Evolutionary conservation across 208 protist species (phyloP).

Genomic region (Porcisia deanei): DNA sequence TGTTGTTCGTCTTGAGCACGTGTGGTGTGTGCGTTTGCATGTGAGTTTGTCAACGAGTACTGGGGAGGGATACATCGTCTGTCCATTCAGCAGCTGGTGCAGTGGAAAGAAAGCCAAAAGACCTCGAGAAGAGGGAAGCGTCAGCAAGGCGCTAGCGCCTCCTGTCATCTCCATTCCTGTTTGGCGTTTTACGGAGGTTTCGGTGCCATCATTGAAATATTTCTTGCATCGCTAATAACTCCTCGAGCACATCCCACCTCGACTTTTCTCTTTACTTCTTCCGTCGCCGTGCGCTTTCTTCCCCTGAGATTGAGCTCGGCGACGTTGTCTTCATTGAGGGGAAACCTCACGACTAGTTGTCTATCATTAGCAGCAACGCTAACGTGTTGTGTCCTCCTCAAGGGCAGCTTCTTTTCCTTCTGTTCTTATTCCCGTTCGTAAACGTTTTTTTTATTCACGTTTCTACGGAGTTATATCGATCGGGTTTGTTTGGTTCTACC

Average conservation of each 20-base stretch:
- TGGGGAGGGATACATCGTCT: background rate
- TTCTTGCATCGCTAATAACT: background rate
- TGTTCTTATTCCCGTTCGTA: background rate
- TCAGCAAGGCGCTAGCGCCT: background rate
- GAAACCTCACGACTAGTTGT: background rate
- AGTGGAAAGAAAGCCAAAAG: background rate
- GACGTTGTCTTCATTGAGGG: background rate
- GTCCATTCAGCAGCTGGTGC: background rate
- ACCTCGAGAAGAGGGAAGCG: background rate
- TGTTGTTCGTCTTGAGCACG: too few species aligned
- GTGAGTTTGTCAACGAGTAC: background rate
- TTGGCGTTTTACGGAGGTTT: too few species aligned
- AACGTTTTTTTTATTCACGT: background rate
- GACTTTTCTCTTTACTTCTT: conserved; percentile 30
- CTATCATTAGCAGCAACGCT: background rate
- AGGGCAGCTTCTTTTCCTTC: background rate
- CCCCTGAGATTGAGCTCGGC: too few species aligned
- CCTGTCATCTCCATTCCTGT: background rate
- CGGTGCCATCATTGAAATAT: background rate
- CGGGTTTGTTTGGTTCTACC: background rate
- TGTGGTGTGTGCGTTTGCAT: background rate
- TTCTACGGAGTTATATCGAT: background rate
- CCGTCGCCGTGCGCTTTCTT: background rate
- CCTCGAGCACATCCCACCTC: background rate
- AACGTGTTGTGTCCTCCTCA: background rate